Base-by-base conservation (phyloP, 345 rosid genomes). In the Boechera retrofracta region DNA sequence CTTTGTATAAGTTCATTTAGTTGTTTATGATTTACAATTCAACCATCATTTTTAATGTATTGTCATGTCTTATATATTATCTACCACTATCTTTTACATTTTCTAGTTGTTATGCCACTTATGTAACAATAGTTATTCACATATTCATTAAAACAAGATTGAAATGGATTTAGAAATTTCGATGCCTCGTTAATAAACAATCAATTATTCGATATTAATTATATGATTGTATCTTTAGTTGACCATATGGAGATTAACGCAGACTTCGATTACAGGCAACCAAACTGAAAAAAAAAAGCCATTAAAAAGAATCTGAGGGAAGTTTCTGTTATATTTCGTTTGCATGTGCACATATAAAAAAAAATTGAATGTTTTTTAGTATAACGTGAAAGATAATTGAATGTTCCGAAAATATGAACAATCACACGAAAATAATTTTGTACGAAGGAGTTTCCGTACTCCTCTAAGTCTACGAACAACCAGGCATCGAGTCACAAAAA, bases 281-380 rank as follows among this genome's bases (percentile, higher is more conserved):
- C 26, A 7, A 71, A 70, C 64, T 63, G 26, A 38, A 69, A 42
- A 38, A 69, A 32, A 52, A n/a, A 60, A 41, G 16, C 1, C 41
- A 60, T 45, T 47, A 56, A 64, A 49, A 61, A 31, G 21, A 52
- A 68, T 61, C 33, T 35, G 36, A 64, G 36, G 81, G 77, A 78
- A 65, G 77, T 78, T 78, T 78, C 81, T 57, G 63, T 58, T 71
- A 78, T 49, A 64, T 78, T 78, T 78, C 77, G 5, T 56, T 66
- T 51, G 69, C 77, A 78, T 78, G 81, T 78, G 81, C 77, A 42
- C 44, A 16, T 63, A 38, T 55, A 29, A 32, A 51, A 12, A 1
- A n/a, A 11, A 55, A 39, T 48, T 78, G 68, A 49, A 57, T 71
- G 77, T 71, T 77, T 77, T 77, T 39, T 1, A 16, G 7, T 60